These are phyloP conservation scores for Cyberlindnera americana DNA, from an alignment of 805 yeast species.

Conservation along the genomic window DNA sequence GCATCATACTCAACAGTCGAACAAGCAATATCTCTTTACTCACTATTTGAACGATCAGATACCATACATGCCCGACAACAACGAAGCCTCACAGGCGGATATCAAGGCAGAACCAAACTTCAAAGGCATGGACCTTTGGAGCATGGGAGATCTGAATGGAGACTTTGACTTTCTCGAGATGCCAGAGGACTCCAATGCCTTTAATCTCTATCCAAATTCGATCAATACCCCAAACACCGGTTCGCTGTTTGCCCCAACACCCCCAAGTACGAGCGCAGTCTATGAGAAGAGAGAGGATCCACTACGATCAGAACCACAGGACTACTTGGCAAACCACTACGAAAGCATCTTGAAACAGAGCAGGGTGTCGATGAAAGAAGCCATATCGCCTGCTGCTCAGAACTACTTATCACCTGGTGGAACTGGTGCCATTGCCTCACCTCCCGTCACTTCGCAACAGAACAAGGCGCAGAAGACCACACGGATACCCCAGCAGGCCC, in stretches of 20 bases:
- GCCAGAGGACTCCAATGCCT: constrained; percentile 19
- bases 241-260: constrained; percentile 17
- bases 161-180: constrained; percentile 26
- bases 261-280: constrained; percentile 6
- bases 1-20: too few relatives aligned
- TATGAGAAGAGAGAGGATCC: constrained; percentile 1
- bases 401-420: constrained; percentile 17
- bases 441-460: constrained; percentile 9
- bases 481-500: background rate
- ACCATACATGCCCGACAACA: too few relatives aligned
- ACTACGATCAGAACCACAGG: constrained; percentile 7
- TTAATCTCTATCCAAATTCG: constrained; percentile 6
- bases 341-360: constrained; percentile 25
- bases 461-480: background rate
- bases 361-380: constrained; percentile 25
- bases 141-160: constrained; percentile 16
- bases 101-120: background rate
- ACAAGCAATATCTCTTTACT: too few relatives aligned
- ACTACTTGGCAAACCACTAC: constrained; percentile 24
- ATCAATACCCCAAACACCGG: constrained; percentile 13
- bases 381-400: constrained; percentile 17
- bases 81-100: background rate
- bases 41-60: too few relatives aligned
- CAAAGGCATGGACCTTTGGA: constrained; percentile 18
- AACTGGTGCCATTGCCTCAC: constrained; percentile 10